Conservation (phyloP, 2,329 filamentous ascomycete species). For the Cyphellophora attinorum region DNA sequence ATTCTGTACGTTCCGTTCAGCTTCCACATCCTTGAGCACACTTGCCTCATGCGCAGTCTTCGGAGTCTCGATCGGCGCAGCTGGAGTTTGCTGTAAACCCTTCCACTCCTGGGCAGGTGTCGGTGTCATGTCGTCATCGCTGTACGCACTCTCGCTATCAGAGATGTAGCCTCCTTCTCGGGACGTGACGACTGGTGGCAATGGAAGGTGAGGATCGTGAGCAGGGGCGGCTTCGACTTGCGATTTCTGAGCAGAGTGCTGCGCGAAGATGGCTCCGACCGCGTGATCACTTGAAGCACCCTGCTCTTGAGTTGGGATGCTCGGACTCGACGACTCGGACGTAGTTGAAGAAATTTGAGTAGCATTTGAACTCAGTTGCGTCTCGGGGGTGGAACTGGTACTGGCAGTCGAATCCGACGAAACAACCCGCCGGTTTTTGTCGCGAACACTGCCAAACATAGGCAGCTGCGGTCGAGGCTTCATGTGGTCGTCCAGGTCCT, state of each 20-base stretch:
- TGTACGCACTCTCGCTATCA: conserved; percentile 36
- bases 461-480: conserved; percentile 51
- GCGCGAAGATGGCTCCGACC: conserved; percentile 40
- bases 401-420: not conserved
- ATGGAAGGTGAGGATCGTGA: conserved; percentile 46
- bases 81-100: not conserved
- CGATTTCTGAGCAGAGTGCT: conserved; percentile 26
- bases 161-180: conserved; percentile 58
- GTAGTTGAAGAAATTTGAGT: conserved; percentile 8
- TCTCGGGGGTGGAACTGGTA: not conserved
- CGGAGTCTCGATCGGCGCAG: not conserved
- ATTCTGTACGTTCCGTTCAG: not conserved
- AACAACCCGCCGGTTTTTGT: conserved; percentile 22
- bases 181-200: conserved; percentile 62
- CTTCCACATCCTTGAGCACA: not conserved
- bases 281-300: conserved; percentile 42
- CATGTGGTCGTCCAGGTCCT: conserved; percentile 47
- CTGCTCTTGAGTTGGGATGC: conserved; percentile 17
- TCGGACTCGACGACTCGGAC: conserved; percentile 25
- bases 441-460: conserved; percentile 54
- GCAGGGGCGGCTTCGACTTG: no score
- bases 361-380: conserved; percentile 1
- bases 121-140: conserved; percentile 3
- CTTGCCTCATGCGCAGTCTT: conserved; percentile 1
- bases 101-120: not conserved